Evolutionary conservation across 1,284 basidiomycete species (phyloP).

Genomic region (Apiotrichum veenhuisii): DNA sequence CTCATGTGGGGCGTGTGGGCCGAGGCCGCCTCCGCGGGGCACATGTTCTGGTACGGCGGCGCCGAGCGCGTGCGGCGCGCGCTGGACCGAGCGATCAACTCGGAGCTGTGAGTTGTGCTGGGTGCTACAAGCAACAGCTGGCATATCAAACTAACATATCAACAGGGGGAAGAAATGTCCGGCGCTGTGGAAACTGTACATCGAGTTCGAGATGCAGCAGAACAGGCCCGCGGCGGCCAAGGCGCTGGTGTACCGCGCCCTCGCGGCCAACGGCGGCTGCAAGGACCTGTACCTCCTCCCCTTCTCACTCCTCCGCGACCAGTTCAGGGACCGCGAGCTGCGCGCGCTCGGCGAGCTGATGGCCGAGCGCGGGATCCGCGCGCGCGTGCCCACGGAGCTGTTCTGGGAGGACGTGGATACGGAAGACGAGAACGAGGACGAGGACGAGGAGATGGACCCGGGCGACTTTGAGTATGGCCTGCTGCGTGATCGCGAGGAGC

Average conservation of each 20-base stretch:
- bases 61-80: constrained; percentile 42
- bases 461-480: constrained; percentile 40
- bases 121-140: not conserved
- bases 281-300: constrained; percentile 77
- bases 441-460: constrained; percentile 44
- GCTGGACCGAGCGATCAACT: constrained; percentile 39
- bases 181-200: constrained; percentile 68
- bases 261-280: constrained; percentile 56
- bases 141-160: not conserved
- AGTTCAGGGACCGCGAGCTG: constrained; percentile 67
- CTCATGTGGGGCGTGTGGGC: constrained; percentile 48
- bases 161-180: constrained; percentile 27
- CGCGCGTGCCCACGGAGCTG: constrained; percentile 65
- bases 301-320: constrained; percentile 64
- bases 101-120: constrained; percentile 25
- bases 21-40: constrained; percentile 28
- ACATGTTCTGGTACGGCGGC: constrained; percentile 42
- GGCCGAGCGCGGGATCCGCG: constrained; percentile 73
- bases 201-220: constrained; percentile 75
- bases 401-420: constrained; percentile 46
- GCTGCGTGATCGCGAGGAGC: constrained; percentile 32
- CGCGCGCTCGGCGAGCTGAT: constrained; percentile 68
- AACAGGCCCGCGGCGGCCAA: constrained; percentile 65
- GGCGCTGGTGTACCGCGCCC: constrained; percentile 70
- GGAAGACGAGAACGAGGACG: constrained; percentile 41